Base-by-base conservation (phyloP, 805 yeast species). In the Lipomyces sp. region DNA sequence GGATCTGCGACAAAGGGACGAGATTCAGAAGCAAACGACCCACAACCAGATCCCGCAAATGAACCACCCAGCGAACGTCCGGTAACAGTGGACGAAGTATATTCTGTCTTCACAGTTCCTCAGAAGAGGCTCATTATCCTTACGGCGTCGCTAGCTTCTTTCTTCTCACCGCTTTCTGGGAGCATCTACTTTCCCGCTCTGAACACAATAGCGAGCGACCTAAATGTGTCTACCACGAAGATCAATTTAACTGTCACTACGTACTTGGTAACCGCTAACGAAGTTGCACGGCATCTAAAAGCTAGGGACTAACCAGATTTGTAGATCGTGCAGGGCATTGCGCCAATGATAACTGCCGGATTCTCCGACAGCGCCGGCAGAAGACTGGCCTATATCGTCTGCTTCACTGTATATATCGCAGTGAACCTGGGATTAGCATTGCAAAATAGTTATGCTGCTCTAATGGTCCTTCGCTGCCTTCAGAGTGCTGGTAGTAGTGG, bases 151-250 rank as follows among this genome's bases (percentile, higher is more conserved):
- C 67, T 79, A 2, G 78, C 84, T 1, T 89, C 90, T 0, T 77
- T 86, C 54, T 87, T 89, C 80, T 90, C 96, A 0, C 80, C 94
- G 0, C 79, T 89, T 2, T 86, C 92, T 0, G 84, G 88, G 71
- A 89, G 96, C 0, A 90, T 91, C 10, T 91, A 89, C 75, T 87
- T 90, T 77, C 96, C 96, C 0, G 92, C 91, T 0, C 77, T 92
- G n/a, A 84, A 87, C 0, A 80, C 83, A 3, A 77, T 92, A 7
- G 84, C 86, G 59, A 70, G 75, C 0, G 76, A 85, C 33, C 90
- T 92, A 72, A 56, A 81, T 55, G 83, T 87, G 5, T 72, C 86
- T 2, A 84, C 84, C 57, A 87, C 85, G 57, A 77, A 81, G 63
- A 86, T 87, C 64, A 90, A 91, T 74, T 72, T 89, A 18, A 85